Conservation (phyloP, 2,329 filamentous ascomycete genomes). For the Fusarium sp. region DNA sequence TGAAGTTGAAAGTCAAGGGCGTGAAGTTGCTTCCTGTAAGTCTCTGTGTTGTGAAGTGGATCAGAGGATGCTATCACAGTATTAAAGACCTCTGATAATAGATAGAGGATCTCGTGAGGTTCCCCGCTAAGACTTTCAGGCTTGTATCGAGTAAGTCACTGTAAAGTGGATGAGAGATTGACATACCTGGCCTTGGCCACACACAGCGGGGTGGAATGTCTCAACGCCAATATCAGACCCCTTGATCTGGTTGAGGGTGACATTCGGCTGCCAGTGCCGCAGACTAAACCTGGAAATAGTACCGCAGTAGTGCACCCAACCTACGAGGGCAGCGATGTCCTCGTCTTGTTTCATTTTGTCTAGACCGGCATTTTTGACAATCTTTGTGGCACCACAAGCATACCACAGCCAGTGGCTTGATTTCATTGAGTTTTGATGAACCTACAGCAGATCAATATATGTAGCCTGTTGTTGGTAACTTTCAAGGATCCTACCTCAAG, state of each 20-base stretch:
- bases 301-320: conserved; percentile 40
- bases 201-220: conserved; percentile 23
- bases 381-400: conserved; percentile 29
- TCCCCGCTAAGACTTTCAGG: not conserved
- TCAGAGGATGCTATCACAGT: not conserved
- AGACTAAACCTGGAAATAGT: conserved; percentile 32
- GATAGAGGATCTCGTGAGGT: conserved; percentile 25
- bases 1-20: conserved; percentile 20
- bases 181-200: conserved; percentile 9
- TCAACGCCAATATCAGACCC: not conserved
- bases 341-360: conserved; percentile 7
- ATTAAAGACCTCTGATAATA: conserved; percentile 34
- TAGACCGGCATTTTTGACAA: conserved; percentile 23
- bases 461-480: too few relatives aligned
- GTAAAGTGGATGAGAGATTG: not conserved
- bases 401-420: conserved; percentile 45
- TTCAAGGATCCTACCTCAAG: conserved; percentile 20
- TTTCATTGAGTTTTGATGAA: conserved; percentile 31
- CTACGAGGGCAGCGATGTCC: conserved; percentile 23
- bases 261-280: conserved; percentile 37
- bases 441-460: not conserved
- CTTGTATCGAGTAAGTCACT: fast-evolving
- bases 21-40: conserved; percentile 9
- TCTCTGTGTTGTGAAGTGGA: not conserved
- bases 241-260: not conserved